Percentiles rank a stretch among this genome's conserved stretches.
Conservation (phyloP, 192 early-diverging fungal genomes). For the Lobosporangium transversale region DNA sequence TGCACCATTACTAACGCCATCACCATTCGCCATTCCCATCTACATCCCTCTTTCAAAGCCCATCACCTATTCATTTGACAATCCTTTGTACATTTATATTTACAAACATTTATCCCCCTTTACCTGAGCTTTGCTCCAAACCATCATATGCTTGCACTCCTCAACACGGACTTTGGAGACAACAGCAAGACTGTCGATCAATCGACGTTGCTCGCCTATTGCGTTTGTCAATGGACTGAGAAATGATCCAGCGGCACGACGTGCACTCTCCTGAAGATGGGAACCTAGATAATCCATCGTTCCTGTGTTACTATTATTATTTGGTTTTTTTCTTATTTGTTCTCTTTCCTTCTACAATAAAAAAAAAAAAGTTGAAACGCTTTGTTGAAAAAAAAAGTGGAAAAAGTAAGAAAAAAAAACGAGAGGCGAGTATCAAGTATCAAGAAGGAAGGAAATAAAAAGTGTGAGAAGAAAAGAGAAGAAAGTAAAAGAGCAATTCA, state of each 20-base stretch:
- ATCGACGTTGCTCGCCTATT: constrained; percentile 47
- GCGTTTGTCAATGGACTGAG: constrained; percentile 49
- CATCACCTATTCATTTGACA: no score
- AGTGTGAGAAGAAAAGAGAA: neutral
- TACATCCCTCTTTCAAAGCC: no score
- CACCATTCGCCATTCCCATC: no score
- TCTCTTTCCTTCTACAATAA: no score
- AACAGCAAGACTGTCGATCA: constrained; percentile 34
- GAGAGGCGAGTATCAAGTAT: neutral
- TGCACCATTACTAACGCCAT: no score
- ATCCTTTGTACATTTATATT: no score
- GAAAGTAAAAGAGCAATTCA: neutral
- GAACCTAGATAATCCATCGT: constrained; percentile 39
- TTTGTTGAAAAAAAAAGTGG: neutral
- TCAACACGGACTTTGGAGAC: constrained; percentile 49
- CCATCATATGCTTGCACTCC: constrained; percentile 54
- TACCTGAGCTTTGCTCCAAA: constrained; percentile 50
- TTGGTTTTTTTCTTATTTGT: neutral
- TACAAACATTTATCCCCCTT: no score
- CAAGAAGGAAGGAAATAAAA: neutral
- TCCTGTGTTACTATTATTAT: neutral
- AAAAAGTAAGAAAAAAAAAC: neutral
- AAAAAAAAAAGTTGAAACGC: no score
- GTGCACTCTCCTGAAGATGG: constrained; percentile 47
- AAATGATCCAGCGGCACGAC: constrained; percentile 47